Conservation (phyloP, 805 yeast genomes). For the Spathaspora hagerdaliae region DNA sequence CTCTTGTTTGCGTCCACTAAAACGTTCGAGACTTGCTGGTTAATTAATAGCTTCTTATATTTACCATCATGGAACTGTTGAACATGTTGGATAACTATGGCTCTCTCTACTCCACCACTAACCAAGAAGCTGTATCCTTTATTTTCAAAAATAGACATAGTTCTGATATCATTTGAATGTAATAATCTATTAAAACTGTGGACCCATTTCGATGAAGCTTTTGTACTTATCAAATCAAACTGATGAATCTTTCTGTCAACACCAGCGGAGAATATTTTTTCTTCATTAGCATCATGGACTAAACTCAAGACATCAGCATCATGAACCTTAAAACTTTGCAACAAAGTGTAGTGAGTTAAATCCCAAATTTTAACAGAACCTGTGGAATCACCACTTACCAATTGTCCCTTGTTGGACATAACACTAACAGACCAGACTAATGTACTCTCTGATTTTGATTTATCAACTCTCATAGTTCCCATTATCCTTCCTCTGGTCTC, state of each 20-base stretch:
- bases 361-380: conserved; percentile 96
- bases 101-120: conserved; percentile 81
- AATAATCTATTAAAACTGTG: conserved; percentile 70
- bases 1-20: conserved; percentile 44
- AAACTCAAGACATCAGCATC: conserved; percentile 88
- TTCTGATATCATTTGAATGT: conserved; percentile 83
- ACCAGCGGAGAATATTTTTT: conserved; percentile 79
- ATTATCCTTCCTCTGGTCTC: conserved; percentile 61
- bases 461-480: conserved; percentile 88
- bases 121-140: conserved; percentile 64
- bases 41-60: conserved; percentile 64
- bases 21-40: conserved; percentile 54
- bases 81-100: conserved; percentile 62
- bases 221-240: conserved; percentile 45
- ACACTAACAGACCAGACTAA: conserved; percentile 83
- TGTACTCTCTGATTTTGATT: conserved; percentile 78
- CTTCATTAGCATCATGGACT: conserved; percentile 55
- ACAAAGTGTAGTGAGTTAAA: conserved; percentile 63
- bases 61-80: conserved; percentile 68
- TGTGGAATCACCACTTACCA: conserved; percentile 95
- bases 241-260: conserved; percentile 88
- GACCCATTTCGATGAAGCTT: conserved; percentile 58
- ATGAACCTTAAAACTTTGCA: conserved; percentile 79
- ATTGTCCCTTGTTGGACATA: conserved; percentile 59
- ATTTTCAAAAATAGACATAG: conserved; percentile 68